Base-by-base conservation (phyloP, 352 stramenopile genomes). In the Aphanomyces stellatus region DNA sequence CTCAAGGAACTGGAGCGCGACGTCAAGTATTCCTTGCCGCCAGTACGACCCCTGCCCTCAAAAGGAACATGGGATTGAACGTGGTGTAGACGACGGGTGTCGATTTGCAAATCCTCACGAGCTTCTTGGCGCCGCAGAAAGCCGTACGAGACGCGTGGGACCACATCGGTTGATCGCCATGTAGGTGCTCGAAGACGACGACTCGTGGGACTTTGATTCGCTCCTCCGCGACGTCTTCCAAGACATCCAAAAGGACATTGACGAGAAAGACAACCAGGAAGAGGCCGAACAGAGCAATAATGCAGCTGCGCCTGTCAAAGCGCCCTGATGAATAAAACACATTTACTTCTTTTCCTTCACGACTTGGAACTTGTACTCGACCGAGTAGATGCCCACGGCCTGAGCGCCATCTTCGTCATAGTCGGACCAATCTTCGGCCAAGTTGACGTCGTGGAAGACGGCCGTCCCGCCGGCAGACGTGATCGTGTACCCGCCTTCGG, bases 361-460 rank as follows among this genome's bases (percentile, higher is more conserved):
- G 70, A 87, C 81, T 37, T 82, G 60, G 31, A 95, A 88, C 73
- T 92, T 93, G 76, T 87, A 85, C 70, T 91, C 82, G 51, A 95
- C 46, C 19, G 73, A 51, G 72, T 90, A 93, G 35, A 95, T 53
- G 25, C 87, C 87, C 13, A 95, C 82, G 0, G 83, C 88, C 67
- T 91, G 81, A 28, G 72, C 74, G 37, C 76, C 82, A 65, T 95
- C 87, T 25, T 87, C 84, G 63, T 95, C 87, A 70, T 92, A 95
- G 53, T 95, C 85, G 13, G 78, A 81, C 84, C 86, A 95, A 70
- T 95, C 87, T 33, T 93, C 87, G 43, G 76, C 81, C 41, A 92
- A 68, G 60, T 93, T 84, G 28, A 90, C 83, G 60, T 93, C 85
- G 11, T 90, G 78, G 53, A 93, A 91, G n/a, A 80, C 70, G 19